Evolutionary conservation across 2,329 filamentous ascomycete species (phyloP), one percentile per base, ranked within the genome.

Genomic region (Penicillium aurantiogriseum): DNA sequence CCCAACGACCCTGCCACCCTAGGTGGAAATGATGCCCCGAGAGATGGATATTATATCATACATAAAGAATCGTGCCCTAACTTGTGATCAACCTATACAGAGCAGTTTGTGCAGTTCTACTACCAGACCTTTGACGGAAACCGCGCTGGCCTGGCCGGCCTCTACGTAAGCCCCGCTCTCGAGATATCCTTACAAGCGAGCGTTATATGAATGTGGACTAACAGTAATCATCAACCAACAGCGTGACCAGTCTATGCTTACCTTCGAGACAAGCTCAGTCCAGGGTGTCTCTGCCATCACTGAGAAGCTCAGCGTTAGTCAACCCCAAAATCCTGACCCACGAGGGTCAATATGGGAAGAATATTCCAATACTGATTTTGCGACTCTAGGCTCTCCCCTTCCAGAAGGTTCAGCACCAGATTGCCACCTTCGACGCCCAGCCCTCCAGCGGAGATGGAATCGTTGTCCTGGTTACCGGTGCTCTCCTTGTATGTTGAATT

Each of bases 51-150:
- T 27, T 11, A 43, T 36, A 38, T 35, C 13, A 45, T 29, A 39
- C 13, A 38, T 15, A 47, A 47, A 51, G 27, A 36, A 46, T 9
- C 19, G 23, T 33, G 36, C 42, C 43, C 70, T 71, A 50, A 72
- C 58, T 10, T 36, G 9, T 54, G 35, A 55, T 23, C 25, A 40
- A 42, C 66, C 68, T 57, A 25, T 58, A 70, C 72, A 97, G 92
- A 88, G 76, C 85, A 95, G 79, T 97, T 97, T 78, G 88, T 93
- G 66, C 74, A 87, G 60, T 93, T 88, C 82, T 97, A 97, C 86
- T 97, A 96, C 84, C 82, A 88, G 71, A 88, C 87, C 59, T 96
- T 97, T 78, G 92, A 96, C 75, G 63, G 72, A 60, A 83, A 92
- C 77, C 88, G 92, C 70, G 77, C 78, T 55, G 69, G 74, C 51